Evolutionary conservation across 768 basidiomycete species (phyloP).

Genomic region (Leccinum disarticulatum): DNA sequence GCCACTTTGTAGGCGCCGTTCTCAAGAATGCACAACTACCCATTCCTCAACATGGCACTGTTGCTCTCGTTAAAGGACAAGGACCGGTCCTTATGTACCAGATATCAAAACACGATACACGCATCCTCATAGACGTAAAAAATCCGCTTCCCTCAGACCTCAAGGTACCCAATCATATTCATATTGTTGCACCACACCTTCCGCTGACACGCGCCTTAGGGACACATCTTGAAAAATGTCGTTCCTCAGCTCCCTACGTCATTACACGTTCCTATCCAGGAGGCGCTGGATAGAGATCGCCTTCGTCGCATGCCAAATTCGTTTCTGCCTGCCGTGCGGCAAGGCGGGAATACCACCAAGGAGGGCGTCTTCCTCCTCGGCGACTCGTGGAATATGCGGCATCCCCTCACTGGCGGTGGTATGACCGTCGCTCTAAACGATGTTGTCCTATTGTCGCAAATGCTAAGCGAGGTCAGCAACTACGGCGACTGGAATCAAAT

Average conservation of each 20-base stretch:
- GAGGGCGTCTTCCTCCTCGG: constrained; percentile 84
- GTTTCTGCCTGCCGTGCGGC: constrained; percentile 80
- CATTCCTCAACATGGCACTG: constrained; percentile 78
- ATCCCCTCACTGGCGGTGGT: constrained; percentile 95
- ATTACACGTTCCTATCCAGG: constrained; percentile 62
- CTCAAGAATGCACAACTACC: constrained; percentile 76
- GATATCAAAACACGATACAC: constrained; percentile 83
- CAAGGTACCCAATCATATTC: constrained; percentile 46
- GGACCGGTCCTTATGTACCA: constrained; percentile 95
- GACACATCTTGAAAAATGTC: constrained; percentile 69
- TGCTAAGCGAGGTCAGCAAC: constrained; percentile 49
- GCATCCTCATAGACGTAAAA: constrained; percentile 92
- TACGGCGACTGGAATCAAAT: constrained; percentile 53
- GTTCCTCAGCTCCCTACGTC: constrained; percentile 78
- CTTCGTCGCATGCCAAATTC: constrained; percentile 94
- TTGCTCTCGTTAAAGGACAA: constrained; percentile 71
- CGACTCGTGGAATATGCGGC: constrained; percentile 99
- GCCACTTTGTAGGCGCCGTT: constrained; percentile 84
- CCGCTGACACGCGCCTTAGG: constrained; percentile 35
- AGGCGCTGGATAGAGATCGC: constrained; percentile 75
- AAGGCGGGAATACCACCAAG: constrained; percentile 48
- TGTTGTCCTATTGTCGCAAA: constrained; percentile 66
- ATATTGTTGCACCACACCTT: background rate
- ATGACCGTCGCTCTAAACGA: constrained; percentile 97
- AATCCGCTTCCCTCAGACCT: constrained; percentile 79